Conservation (phyloP, 83 land plant genomes). For the Thuja plicata region DNA sequence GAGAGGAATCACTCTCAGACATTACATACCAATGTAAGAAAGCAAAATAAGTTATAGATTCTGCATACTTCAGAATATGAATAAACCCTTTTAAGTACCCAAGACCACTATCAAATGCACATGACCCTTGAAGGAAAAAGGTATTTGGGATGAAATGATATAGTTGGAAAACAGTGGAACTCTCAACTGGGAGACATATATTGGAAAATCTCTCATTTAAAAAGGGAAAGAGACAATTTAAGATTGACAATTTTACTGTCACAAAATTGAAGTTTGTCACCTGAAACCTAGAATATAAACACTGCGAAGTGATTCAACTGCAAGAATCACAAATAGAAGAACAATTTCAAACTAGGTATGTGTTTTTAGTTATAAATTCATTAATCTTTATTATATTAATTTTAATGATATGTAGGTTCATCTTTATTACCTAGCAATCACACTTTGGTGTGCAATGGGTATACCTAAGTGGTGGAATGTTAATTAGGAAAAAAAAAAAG, state of each 20-base stretch:
- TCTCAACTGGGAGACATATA: background rate
- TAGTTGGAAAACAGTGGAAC: too few species aligned
- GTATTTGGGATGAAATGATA: background rate
- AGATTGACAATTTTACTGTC: background rate
- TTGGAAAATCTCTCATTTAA: background rate
- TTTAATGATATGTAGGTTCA: too few species aligned
- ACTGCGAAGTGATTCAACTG: background rate
- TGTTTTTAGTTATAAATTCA: too few species aligned
- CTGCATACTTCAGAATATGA: background rate
- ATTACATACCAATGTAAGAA: background rate
- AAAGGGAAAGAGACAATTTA: too few species aligned
- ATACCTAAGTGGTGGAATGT: too few species aligned
- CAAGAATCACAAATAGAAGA: conserved; percentile 15
- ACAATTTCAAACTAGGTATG: too few species aligned
- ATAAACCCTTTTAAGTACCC: background rate
- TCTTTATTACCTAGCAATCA: too few species aligned
- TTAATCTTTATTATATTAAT: too few species aligned
- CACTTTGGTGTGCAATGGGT: too few species aligned
- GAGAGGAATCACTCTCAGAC: background rate
- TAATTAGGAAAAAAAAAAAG: too few species aligned
- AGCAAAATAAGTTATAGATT: background rate
- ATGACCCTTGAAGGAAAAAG: background rate
- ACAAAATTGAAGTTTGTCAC: conserved; percentile 6
- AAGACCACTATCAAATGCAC: too few species aligned
- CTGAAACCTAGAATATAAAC: conserved; percentile 33